A percentile compares a stretch with the other conserved stretches of the same genome.
Conservation (phyloP, 2,329 filamentous ascomycete genomes). For the Fusarium compactum region DNA sequence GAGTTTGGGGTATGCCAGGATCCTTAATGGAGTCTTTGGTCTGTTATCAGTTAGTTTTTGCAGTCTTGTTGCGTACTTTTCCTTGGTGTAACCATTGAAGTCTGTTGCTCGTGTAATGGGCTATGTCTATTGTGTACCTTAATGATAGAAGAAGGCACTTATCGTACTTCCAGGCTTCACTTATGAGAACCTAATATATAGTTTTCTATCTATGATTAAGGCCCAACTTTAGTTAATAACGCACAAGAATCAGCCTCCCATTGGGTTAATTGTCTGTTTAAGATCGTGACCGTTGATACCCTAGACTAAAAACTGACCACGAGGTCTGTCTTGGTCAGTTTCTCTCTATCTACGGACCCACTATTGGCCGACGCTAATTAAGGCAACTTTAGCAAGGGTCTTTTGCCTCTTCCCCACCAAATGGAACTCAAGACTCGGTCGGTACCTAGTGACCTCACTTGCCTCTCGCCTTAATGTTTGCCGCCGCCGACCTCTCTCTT, state of each 20-base stretch:
- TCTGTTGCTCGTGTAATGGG: too few relatives aligned
- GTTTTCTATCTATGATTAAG: background rate
- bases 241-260: background rate
- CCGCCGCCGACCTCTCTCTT: conserved; percentile 28
- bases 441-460: conserved; percentile 16
- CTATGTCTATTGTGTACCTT: background rate
- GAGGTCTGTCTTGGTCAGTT: conserved; percentile 25
- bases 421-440: background rate
- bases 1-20: background rate
- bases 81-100: too few relatives aligned
- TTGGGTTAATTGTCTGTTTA: conserved; percentile 1
- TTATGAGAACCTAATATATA: background rate
- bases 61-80: background rate
- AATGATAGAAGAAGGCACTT: background rate
- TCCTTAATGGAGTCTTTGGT: background rate
- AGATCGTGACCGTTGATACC: conserved; percentile 22
- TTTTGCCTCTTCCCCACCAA: background rate
- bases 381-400: conserved; percentile 29
- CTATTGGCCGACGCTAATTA: conserved; percentile 21
- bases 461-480: conserved; percentile 1
- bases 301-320: conserved; percentile 26
- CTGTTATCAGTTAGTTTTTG: background rate
- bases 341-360: conserved; percentile 2
- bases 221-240: background rate
- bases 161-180: background rate